Base-by-base conservation (phyloP, 257 asterid genomes). In the Eucommia ulmoides region DNA sequence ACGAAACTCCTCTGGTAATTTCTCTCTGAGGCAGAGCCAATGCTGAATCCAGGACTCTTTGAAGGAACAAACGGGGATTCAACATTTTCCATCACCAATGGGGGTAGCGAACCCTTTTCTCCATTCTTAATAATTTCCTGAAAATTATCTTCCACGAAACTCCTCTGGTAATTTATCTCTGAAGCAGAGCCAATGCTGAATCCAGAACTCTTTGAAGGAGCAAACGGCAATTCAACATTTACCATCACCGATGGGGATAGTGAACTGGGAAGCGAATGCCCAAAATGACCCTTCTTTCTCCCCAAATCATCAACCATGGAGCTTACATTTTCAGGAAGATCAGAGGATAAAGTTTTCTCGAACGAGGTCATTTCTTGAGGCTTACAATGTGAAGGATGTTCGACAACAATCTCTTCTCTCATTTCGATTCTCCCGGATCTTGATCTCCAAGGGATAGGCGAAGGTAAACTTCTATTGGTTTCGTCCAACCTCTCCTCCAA, bases 401-500 rank as follows among this genome's bases (percentile, higher is more conserved):
- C 66, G 2, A n/a, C 21, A 49, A 33, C 15, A 17, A 67, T 56
- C 44, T 61, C 75, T 35, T 65, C 77, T 33, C 70, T 63, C 42
- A 38, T 19, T 54, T 65, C 83, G 74, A 50, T 60, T 66, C 68
- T 58, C 54, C 49, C 63, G 8, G 82, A 73, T 51, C 82, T 75
- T 9, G 86, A 72, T 26, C 65, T 65, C 88, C 79, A 68, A 0
- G 78, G 74, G 49, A 72, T 66, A 5, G 59, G 19, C 9, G 68
- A 46, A 50, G 56, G 56, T 24, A n/a, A n/a, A n/a, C n/a, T n/a
- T n/a, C 63, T 80, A 53, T 68, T 38, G 59, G 59, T 77, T 60
- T 77, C 83, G 52, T 79, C 78, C 64, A 79, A 79, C 55, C 66
- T 65, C 63, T 66, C 74, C 59, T 71, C 81, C 82, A 77, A 77